These are phyloP conservation scores for Camelina sativa DNA, from an alignment of 345 rosid species.

Conservation along the genomic window DNA sequence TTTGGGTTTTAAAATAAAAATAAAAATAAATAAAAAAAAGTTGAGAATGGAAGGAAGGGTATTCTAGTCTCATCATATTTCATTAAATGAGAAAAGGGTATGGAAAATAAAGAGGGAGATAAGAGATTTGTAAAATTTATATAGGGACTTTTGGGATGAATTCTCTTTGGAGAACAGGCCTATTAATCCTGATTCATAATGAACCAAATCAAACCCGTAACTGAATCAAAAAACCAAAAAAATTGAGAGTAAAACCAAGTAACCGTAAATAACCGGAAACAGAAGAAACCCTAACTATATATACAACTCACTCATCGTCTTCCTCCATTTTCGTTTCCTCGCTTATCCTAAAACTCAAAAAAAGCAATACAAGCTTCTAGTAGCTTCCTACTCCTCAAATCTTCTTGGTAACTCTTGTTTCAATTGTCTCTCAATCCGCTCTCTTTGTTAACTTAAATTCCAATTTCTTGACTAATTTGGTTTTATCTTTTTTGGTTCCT, in stretches of 20 bases:
- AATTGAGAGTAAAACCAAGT: background rate
- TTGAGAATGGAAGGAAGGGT: too few relatives aligned
- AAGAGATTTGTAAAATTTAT: too few relatives aligned
- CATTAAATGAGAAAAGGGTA: too few relatives aligned
- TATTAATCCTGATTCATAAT: background rate
- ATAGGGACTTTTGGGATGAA: too few relatives aligned
- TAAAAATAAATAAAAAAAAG: too few relatives aligned
- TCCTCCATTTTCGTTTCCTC: background rate
- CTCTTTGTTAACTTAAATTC: background rate
- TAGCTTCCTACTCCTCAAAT: background rate
- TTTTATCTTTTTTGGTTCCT: background rate
- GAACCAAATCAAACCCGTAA: background rate
- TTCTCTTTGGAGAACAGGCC: too few relatives aligned
- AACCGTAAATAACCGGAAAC: background rate
- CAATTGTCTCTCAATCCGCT: background rate
- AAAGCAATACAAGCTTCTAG: background rate
- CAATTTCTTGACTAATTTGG: conserved; percentile 3
- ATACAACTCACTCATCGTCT: conserved; percentile 7
- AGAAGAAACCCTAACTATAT: conserved; percentile 32
- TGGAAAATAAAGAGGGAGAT: too few relatives aligned
- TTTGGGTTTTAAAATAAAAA: too few relatives aligned
- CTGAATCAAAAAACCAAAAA: background rate
- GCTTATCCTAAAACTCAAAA: background rate
- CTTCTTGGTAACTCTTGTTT: conserved; percentile 27
- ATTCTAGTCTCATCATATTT: too few relatives aligned